Conservation (phyloP, 495 filamentous ascomycete species). For the Penicillium diatomitis region DNA sequence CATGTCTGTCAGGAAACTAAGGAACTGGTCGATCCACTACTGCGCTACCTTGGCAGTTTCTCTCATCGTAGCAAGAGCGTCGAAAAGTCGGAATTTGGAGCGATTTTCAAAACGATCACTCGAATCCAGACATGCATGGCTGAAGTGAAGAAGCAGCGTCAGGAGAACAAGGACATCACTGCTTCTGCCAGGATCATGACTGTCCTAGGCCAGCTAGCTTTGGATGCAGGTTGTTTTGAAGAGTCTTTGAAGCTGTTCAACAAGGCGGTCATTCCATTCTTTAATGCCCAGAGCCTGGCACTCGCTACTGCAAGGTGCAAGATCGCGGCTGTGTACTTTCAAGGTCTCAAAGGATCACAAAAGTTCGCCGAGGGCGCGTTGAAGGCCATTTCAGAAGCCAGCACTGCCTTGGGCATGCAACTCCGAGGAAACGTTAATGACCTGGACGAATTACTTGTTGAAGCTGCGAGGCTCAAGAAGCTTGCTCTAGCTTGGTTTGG, state of each 20-base stretch:
- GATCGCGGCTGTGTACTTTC: constrained; percentile 33
- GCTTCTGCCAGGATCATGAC: constrained; percentile 27
- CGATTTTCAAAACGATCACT: constrained; percentile 27
- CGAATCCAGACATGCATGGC: constrained; percentile 28
- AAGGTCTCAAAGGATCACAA: constrained; percentile 20
- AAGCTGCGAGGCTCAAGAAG: constrained; percentile 55
- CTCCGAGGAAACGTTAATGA: constrained; percentile 54
- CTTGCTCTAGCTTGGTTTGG: constrained; percentile 46
- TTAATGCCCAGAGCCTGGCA: constrained; percentile 24
- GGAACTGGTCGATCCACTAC: constrained; percentile 62
- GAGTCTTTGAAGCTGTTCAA: constrained; percentile 34
- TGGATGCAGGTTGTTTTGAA: constrained; percentile 35
- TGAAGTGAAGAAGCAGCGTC: constrained; percentile 19
- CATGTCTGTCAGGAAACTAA: constrained; percentile 59
- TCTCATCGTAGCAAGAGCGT: constrained; percentile 41
- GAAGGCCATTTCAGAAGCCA: constrained; percentile 23
- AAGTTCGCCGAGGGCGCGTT: constrained; percentile 15
- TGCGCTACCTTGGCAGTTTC: constrained; percentile 55
- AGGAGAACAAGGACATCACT: constrained; percentile 15
- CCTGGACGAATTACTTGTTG: constrained; percentile 60
- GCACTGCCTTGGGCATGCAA: constrained; percentile 45
- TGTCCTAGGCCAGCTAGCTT: constrained; percentile 34
- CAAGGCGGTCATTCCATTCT: constrained; percentile 25
- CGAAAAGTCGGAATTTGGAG: constrained; percentile 31
- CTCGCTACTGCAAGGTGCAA: constrained; percentile 35